Conservation (phyloP, 225 moss, liverwort and hornwort genomes). For the Anthoceros angustus region DNA sequence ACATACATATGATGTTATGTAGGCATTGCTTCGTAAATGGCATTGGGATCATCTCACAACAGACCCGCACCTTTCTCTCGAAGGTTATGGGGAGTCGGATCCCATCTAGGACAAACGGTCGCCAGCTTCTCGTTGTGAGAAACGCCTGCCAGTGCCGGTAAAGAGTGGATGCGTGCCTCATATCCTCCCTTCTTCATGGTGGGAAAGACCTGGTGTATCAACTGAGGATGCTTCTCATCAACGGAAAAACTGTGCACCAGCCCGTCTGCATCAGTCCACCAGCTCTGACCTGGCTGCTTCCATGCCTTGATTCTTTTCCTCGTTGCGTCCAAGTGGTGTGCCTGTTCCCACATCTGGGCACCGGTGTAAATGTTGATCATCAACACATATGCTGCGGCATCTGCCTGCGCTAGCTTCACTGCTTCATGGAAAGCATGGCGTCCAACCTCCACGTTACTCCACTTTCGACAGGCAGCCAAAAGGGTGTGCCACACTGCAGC, state of each 20-base stretch:
- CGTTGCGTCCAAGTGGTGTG: neutral
- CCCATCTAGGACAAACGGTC: neutral
- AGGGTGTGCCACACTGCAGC: neutral
- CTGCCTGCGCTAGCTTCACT: neutral
- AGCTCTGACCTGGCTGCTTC: neutral
- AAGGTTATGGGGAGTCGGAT: neutral
- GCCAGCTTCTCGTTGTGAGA: neutral
- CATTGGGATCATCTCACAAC: too few relatives aligned
- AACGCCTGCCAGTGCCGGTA: neutral
- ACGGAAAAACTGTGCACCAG: neutral
- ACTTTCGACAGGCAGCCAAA: neutral
- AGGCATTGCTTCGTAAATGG: too few relatives aligned
- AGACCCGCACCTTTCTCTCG: neutral
- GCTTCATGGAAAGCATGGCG: neutral
- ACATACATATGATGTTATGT: too few relatives aligned
- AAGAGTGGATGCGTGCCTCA: neutral
- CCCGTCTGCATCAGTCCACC: neutral
- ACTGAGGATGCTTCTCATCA: neutral
- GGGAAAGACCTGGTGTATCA: neutral
- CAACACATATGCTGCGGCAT: neutral
- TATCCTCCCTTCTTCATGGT: neutral
- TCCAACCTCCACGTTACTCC: neutral
- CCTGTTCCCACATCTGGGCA: neutral
- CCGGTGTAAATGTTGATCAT: neutral
- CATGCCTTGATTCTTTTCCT: neutral